Evolutionary conservation across 2,329 filamentous ascomycete species (phyloP), one percentile per base, ranked within the genome.

Genomic region (Trichoderma oligosporum): DNA sequence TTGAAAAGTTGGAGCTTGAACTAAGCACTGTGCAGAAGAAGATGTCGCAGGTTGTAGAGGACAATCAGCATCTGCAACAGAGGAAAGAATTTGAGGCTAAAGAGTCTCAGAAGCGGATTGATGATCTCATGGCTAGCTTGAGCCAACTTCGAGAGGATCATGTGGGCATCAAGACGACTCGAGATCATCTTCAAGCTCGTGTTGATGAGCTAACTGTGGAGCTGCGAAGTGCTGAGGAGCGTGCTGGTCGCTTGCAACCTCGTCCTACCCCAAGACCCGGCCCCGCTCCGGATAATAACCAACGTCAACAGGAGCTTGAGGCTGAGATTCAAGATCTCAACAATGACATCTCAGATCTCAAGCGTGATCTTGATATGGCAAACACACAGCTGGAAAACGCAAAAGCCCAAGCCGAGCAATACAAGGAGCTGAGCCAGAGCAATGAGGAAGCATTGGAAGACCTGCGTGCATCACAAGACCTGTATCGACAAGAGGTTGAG

Each of bases 131-230:
- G 61, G 79, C 86, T 29, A 93, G 84, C 65, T 78, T 97, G 38
- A 82, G 89, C 63, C 84, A 91, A 60, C 84, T 87, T 49, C 89
- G 93, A 42, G 92, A 97, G 71, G 91, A 97, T 65, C 82, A 96
- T 51, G 84, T 94, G 44, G 86, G 87, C 24, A 84, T 87, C 22
- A 96, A 96, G 78, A 96, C 93, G 1, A 89, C 85, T 45, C 85
- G 88, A 46, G 93, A 97, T 70, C 89, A 97, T 69, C 79, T 99
- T 2, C 92, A 97, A 70, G 83, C 86, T 31, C 84, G 92, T 57
- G 90, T 96, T 3, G 89, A 96, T 63, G 93, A 97, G 73, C 76
- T 99, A 55, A 88, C 87, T 24, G 88, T 95, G 57, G 91, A 97
- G 69, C 78, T 97, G 24, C 88, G 88, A 64, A 91, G 88, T 66